A percentile compares a stretch with the other conserved stretches of the same genome.
Evolutionary conservation across 2,329 filamentous ascomycete species (phyloP).

Genomic region (Aschersonia sp.): DNA sequence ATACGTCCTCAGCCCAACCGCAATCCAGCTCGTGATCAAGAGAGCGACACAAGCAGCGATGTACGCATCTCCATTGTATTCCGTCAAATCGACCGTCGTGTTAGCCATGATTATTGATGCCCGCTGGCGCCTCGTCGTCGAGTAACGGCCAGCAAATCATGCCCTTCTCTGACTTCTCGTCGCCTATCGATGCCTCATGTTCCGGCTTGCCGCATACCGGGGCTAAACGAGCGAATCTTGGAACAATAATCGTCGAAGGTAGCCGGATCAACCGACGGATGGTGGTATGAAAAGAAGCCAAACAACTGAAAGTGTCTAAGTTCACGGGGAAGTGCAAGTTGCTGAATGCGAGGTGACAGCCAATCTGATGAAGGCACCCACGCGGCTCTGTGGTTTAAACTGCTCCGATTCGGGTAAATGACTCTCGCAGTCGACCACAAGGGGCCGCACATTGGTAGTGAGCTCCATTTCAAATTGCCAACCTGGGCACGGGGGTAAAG

Average conservation of each 20-base stretch:
- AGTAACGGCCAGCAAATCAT: slow-evolving; percentile 1
- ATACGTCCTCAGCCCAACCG: slow-evolving; percentile 28
- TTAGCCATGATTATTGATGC: slow-evolving; percentile 13
- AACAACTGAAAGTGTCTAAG: no score
- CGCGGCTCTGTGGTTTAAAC: neutral
- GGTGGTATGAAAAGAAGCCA: no score
- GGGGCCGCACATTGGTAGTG: neutral
- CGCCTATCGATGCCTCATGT: no score
- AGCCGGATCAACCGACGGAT: no score
- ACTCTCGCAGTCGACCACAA: neutral
- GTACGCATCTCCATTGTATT: slow-evolving; percentile 24
- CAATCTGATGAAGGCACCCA: neutral
- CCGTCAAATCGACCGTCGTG: slow-evolving; percentile 14
- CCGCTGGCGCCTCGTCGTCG: neutral
- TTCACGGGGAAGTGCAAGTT: no score
- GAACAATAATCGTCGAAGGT: no score
- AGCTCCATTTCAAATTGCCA: neutral
- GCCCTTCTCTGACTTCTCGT: neutral
- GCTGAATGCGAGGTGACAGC: neutral
- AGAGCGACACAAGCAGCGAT: slow-evolving; percentile 21
- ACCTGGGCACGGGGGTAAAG: no score
- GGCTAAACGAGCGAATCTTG: no score
- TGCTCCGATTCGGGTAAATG: neutral
- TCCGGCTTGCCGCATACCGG: no score
- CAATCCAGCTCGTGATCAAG: slow-evolving; percentile 24